Evolutionary conservation across 1,139 yeast genomes (phyloP), one percentile per base, ranked within the genome.

Genomic region (Candida dubliniensis): DNA sequence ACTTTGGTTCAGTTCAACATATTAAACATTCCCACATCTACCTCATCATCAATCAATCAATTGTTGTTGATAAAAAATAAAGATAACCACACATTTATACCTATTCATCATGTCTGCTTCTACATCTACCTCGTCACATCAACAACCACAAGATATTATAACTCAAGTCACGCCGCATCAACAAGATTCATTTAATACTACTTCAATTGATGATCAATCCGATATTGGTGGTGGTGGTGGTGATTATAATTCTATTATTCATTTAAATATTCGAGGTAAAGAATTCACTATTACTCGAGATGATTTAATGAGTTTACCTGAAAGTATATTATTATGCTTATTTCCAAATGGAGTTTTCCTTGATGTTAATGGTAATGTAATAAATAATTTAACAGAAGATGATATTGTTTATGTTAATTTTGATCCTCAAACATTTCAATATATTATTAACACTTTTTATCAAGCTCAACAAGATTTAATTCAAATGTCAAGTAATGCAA

Each of bases 301-400:
- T 54, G 96, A 89, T 61, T 76, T 93, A 53, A 84, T 90, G 86
- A 82, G 91, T 45, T 71, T 93, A 42, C 98, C 99, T 1, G 98
- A 95, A 63, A 82, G 93, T 51, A 83, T 95, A 29, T 70, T 95
- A 49, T 76, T 91, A 45, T 89, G 97, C 54, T 67, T 88, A 44
- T 95, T 83, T 64, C 96, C 98, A 12, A 87, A 88, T 53, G 97
- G 98, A 31, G 91, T 90, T 6, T 84, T 87, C 59, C 75, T 87
- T 47, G 95, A 88, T 60, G 74, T 75, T 44, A 67, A 79, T 42
- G 95, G 95, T 2, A 83, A 81, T 47, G 85, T 85, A n/a, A 85
- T 87, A 44, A 77, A 87, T 36, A 85, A 84, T 53, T 66, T 86
- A 57, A 82, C 93, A 0, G 91, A 87, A 51, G 82, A 83, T 10